Evolutionary conservation across 768 basidiomycete genomes (phyloP), one percentile per base, ranked within the genome.

Genomic region (Trametes cubensis): DNA sequence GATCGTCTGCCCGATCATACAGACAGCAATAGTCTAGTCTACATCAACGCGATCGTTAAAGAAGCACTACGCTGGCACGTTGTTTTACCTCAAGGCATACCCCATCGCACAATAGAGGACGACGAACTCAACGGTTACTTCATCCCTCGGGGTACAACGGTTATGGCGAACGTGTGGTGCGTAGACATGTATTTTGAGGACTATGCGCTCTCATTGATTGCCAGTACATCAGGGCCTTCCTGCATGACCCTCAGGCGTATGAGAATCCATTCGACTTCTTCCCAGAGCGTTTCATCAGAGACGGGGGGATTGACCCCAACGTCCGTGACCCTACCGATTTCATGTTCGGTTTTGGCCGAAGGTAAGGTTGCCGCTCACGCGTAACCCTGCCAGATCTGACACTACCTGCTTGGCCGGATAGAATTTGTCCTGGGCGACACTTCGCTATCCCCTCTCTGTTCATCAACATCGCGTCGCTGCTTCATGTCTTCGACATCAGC

Each of bases 31-130:
- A 23, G 42, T 17, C 47, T 72, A 2, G 68, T 68, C 8, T 74
- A 71, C 60, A 40, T 71, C 34, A 52, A 60, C 1, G 68, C 64
- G 3, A 55, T 73, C n/a, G 42, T 67, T 15, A 68, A 55, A 25
- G 72, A 78, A 55, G 39, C 48, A 0, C 41, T 71, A n/a, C 70
- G 76, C 1, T 78, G 77, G 78, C 71, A 69, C 47, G 71, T 70
- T 8, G 67, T 70, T 0, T 60, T 66, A 21, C 77, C 77, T 0
- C 51, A 76, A 14, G 66, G 68, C 20, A 6, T 72, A n/a, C 61
- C 65, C 8, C 70, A 69, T 21, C 41, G 47, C 8, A 57, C 64
- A 0, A 48, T 53, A 11, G 55, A 67, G 40, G 71, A 71, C 47
- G 68, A 70, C 34, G 59, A 62, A 6, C 68, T 70, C 50, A 18